A percentile compares a stretch with the other conserved stretches of the same genome.
These are phyloP conservation scores for Fusarium penzigii DNA, from an alignment of 2,329 filamentous ascomycete genomes.

Conservation along the genomic window DNA sequence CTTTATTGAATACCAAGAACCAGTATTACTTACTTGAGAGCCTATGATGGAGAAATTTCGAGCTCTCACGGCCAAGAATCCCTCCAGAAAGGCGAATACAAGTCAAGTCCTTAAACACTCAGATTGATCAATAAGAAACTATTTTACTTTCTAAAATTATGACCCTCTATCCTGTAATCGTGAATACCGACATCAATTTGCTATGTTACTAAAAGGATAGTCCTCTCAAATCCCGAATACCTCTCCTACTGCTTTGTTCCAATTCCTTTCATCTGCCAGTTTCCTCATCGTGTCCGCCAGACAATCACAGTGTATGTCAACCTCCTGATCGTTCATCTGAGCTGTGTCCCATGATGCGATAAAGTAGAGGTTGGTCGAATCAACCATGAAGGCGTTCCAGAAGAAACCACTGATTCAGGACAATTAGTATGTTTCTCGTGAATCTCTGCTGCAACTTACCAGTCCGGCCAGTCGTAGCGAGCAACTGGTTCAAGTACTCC, in stretches of 20 bases:
- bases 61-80: too few relatives aligned
- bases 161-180: too few relatives aligned
- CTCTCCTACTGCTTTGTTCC: conserved; percentile 29
- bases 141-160: too few relatives aligned
- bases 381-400: conserved; percentile 42
- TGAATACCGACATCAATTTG: too few relatives aligned
- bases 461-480: conserved; percentile 41
- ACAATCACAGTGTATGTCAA: conserved; percentile 33
- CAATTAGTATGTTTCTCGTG: conserved; percentile 3
- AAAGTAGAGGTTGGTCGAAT: conserved; percentile 35
- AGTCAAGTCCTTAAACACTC: too few relatives aligned
- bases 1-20: too few relatives aligned
- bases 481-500: conserved; percentile 31
- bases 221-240: conserved; percentile 23
- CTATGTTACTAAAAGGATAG: too few relatives aligned
- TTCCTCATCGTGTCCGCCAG: conserved; percentile 34
- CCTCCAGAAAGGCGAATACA: too few relatives aligned
- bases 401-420: conserved; percentile 32
- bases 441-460: conserved; percentile 28
- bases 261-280: conserved; percentile 29
- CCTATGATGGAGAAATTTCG: too few relatives aligned
- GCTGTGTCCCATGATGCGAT: conserved; percentile 44
- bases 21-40: too few relatives aligned
- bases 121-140: too few relatives aligned
- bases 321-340: conserved; percentile 36